phyloP scores from a whole-genome alignment of 441 rosid genomes.

The Omphalea diandra region DNA sequence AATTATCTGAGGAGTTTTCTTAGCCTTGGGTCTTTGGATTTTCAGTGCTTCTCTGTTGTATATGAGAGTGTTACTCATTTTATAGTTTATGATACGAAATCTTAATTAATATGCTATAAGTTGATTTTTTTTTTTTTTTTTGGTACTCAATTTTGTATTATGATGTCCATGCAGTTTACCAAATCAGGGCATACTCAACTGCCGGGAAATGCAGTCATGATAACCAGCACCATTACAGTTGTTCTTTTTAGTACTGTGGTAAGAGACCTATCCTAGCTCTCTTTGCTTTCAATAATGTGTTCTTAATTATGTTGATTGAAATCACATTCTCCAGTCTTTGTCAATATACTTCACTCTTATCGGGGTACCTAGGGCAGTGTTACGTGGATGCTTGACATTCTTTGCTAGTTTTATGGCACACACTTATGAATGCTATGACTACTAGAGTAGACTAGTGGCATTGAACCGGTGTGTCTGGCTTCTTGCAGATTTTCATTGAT shows the following conservation, averaged over 20 bases:
- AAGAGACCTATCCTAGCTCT: conserved; percentile 15
- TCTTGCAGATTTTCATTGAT: no score
- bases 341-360: not conserved
- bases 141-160: not conserved
- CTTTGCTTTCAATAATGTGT: not conserved
- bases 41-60: not conserved
- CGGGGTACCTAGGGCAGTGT: not conserved
- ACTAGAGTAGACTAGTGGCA: no score
- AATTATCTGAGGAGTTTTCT: no score
- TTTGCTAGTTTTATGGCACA: no score
- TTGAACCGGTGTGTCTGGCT: no score
- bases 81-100: not conserved
- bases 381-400: not conserved
- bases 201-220: conserved; percentile 75
- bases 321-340: not conserved
- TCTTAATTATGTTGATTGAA: not conserved
- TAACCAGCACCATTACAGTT: conserved; percentile 91
- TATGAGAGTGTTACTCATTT: not conserved
- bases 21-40: not conserved
- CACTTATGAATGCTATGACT: no score
- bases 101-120: not conserved
- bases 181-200: conserved; percentile 57
- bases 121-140: not conserved
- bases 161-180: conserved; percentile 59
- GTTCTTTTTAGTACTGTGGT: conserved; percentile 96